phyloP scores from a whole-genome alignment of 140 eudicot species.

The Erigeron philadelphicus region DNA sequence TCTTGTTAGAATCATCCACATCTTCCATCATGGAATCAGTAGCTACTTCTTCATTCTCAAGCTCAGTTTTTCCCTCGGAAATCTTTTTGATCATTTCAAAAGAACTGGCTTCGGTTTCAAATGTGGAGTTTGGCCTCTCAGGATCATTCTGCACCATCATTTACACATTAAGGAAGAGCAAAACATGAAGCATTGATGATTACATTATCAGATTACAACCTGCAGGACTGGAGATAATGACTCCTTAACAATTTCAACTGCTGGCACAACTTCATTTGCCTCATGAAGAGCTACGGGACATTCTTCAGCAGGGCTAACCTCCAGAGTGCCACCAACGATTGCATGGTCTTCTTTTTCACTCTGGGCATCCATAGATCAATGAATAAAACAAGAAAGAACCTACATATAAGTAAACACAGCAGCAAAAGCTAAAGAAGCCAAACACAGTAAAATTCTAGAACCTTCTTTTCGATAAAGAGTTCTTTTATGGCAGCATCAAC shows the following conservation, averaged over 20 bases:
- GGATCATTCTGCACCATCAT: slow-evolving; percentile 23
- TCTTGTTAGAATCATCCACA: background rate
- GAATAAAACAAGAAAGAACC: slow-evolving; percentile 7
- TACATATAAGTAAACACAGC: background rate
- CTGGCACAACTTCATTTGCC: too few relatives aligned
- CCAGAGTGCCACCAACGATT: slow-evolving; percentile 15
- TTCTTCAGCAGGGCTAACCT: slow-evolving; percentile 8
- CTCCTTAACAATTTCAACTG: slow-evolving; percentile 20
- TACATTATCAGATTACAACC: slow-evolving; percentile 12
- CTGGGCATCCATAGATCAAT: slow-evolving; percentile 24
- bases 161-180: slow-evolving; percentile 5
- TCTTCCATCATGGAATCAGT: background rate
- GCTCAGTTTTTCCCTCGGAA: slow-evolving; percentile 20
- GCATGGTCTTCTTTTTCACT: slow-evolving; percentile 24
- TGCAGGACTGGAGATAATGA: slow-evolving; percentile 17
- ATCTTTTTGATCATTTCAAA: background rate
- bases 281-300: background rate
- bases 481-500: slow-evolving; percentile 9
- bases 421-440: slow-evolving; percentile 7
- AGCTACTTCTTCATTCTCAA: slow-evolving; percentile 21
- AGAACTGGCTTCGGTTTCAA: slow-evolving; percentile 16
- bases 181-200: slow-evolving; percentile 19
- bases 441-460: slow-evolving; percentile 15
- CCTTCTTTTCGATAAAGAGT: slow-evolving; percentile 22
- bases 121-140: slow-evolving; percentile 8